phyloP scores from a whole-genome alignment of 805 yeast species.

The Teunomyces aglyptinius region DNA sequence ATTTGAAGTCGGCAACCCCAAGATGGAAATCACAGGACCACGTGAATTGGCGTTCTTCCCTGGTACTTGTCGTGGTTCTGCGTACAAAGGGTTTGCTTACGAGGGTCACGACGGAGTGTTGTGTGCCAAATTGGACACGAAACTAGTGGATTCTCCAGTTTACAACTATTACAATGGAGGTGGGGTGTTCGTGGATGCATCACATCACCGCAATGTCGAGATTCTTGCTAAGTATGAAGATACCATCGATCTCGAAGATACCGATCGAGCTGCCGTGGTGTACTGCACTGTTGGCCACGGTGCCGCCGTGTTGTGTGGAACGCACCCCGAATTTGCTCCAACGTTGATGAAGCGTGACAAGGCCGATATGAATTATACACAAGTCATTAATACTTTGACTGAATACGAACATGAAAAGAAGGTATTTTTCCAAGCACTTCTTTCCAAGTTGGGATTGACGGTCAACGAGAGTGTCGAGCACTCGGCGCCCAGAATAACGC shows the following conservation, averaged over 20 bases:
- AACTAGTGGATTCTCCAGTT: conserved; percentile 25
- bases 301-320: conserved; percentile 70
- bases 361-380: conserved; percentile 26
- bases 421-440: conserved; percentile 53
- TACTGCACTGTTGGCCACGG: conserved; percentile 72
- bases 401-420: conserved; percentile 48
- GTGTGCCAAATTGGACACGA: conserved; percentile 47
- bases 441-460: conserved; percentile 61
- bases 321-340: conserved; percentile 86
- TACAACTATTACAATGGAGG: conserved; percentile 84
- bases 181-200: conserved; percentile 76
- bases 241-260: conserved; percentile 47
- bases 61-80: conserved; percentile 81
- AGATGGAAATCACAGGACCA: conserved; percentile 78
- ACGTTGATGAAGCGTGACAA: conserved; percentile 40
- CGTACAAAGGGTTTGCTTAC: conserved; percentile 76
- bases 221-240: conserved; percentile 70
- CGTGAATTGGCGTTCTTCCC: conserved; percentile 82
- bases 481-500: conserved; percentile 66
- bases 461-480: conserved; percentile 53
- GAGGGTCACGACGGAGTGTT: conserved; percentile 73
- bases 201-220: conserved; percentile 56
- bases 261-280: conserved; percentile 67
- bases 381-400: conserved; percentile 34
- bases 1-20: conserved; percentile 72